phyloP scores from a whole-genome alignment of 306 rosid species.

The Canavalia gladiata region DNA sequence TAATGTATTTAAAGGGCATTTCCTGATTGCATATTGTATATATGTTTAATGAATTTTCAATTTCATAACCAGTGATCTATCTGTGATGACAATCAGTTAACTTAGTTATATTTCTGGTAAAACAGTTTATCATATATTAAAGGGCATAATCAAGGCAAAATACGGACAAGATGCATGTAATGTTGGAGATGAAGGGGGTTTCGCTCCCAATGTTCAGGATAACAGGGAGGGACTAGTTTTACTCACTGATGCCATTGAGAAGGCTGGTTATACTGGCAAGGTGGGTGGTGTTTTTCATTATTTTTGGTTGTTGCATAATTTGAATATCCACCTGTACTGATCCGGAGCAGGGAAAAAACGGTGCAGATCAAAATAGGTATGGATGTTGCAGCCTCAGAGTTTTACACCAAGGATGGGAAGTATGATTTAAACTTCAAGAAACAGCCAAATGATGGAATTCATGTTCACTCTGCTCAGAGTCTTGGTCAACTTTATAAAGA shows the following conservation, averaged over 20 bases:
- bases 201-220: constrained; percentile 99
- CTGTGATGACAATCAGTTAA: constrained; percentile 31
- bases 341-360: constrained; percentile 32
- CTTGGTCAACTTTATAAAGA: constrained; percentile 82
- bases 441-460: constrained; percentile 93
- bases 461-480: constrained; percentile 78
- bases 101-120: constrained; percentile 8
- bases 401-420: constrained; percentile 80
- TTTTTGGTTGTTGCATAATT: constrained; percentile 10
- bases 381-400: constrained; percentile 99
- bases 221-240: constrained; percentile 92
- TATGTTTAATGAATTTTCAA: background rate
- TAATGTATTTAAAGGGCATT: no score
- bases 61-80: background rate
- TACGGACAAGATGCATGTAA: constrained; percentile 99
- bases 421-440: constrained; percentile 95
- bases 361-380: constrained; percentile 97
- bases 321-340: constrained; percentile 32
- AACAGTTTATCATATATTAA: constrained; percentile 86
- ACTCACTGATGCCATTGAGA: constrained; percentile 96
- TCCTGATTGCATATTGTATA: constrained; percentile 9
- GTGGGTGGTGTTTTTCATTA: constrained; percentile 48
- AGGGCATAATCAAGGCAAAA: constrained; percentile 94
- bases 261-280: constrained; percentile 99
- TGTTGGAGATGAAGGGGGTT: constrained; percentile 99